phyloP scores from a whole-genome alignment of 164 flowering plant genomes.

The Piper longum region DNA sequence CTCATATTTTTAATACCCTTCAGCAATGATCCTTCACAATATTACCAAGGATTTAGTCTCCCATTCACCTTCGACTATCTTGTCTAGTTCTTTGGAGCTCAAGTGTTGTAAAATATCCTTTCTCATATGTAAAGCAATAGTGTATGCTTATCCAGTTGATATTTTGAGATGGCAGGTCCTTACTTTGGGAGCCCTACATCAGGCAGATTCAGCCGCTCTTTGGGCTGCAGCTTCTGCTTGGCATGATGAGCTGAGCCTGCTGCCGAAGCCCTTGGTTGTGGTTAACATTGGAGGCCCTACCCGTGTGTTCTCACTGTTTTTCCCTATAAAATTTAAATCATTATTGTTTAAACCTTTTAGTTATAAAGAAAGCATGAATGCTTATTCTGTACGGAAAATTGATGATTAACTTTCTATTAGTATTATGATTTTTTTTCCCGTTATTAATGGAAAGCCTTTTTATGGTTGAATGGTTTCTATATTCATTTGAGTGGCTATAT shows the following conservation, averaged over 20 bases:
- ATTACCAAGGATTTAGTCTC: too few relatives aligned
- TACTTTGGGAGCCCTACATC: conserved; percentile 85
- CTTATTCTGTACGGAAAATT: background rate
- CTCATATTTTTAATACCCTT: too few relatives aligned
- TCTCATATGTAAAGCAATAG: background rate
- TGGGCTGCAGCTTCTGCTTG: conserved; percentile 70
- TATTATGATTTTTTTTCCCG: too few relatives aligned
- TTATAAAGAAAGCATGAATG: background rate
- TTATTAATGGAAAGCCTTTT: too few relatives aligned
- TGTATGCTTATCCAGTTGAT: background rate
- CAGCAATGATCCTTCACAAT: too few relatives aligned
- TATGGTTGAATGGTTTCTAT: too few relatives aligned
- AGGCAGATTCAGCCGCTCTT: conserved; percentile 66
- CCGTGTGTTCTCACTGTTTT: conserved; percentile 25
- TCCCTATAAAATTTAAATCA: background rate
- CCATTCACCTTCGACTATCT: too few relatives aligned
- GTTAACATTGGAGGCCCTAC: conserved; percentile 93
- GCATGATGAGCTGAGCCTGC: conserved; percentile 84
- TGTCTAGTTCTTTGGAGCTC: too few relatives aligned
- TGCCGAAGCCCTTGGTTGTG: conserved; percentile 83
- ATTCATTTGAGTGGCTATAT: too few relatives aligned
- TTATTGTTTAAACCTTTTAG: background rate
- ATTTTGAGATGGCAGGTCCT: conserved; percentile 55
- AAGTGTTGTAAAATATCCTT: too few relatives aligned
- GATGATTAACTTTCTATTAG: background rate